Conservation (phyloP, 371 early-diverging fungal species). For the Mucor saturninus region DNA sequence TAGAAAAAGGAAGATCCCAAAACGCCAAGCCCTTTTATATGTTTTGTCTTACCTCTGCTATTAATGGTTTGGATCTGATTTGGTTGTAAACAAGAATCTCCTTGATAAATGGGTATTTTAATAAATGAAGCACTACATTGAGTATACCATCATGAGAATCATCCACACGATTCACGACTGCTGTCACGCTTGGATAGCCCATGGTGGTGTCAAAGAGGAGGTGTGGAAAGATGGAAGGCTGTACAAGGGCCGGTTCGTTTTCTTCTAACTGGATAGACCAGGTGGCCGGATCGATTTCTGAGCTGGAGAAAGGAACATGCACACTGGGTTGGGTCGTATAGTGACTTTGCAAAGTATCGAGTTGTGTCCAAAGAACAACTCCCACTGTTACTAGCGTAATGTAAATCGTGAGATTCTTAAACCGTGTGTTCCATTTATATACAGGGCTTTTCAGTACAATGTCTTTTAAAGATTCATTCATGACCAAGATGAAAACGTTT, state of each 20-base stretch:
- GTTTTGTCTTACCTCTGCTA: constrained; percentile 17
- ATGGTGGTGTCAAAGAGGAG: not conserved
- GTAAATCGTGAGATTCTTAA: not conserved
- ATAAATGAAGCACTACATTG: constrained; percentile 41
- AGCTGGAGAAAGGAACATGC: not conserved
- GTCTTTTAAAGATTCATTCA: no score
- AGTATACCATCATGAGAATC: constrained; percentile 46
- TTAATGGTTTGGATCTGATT: constrained; percentile 34
- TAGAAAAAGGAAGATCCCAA: no score
- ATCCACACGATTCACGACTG: constrained; percentile 56
- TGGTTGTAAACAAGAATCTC: constrained; percentile 55
- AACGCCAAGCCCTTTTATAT: not conserved
- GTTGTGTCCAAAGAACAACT: not conserved
- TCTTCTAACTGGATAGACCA: constrained; percentile 17
- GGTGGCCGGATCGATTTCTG: constrained; percentile 7
- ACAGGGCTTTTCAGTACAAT: no score
- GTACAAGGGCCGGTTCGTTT: constrained; percentile 1
- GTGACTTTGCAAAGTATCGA: not conserved
- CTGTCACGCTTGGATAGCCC: constrained; percentile 47
- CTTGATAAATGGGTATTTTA: constrained; percentile 50
- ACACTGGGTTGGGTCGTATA: not conserved
- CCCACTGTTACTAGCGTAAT: not conserved
- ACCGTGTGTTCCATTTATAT: not conserved
- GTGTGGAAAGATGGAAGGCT: constrained; percentile 5
- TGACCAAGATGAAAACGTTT: no score